Conservation (phyloP, 352 stramenopile genomes). For the Globisporangium recalcitrans region DNA sequence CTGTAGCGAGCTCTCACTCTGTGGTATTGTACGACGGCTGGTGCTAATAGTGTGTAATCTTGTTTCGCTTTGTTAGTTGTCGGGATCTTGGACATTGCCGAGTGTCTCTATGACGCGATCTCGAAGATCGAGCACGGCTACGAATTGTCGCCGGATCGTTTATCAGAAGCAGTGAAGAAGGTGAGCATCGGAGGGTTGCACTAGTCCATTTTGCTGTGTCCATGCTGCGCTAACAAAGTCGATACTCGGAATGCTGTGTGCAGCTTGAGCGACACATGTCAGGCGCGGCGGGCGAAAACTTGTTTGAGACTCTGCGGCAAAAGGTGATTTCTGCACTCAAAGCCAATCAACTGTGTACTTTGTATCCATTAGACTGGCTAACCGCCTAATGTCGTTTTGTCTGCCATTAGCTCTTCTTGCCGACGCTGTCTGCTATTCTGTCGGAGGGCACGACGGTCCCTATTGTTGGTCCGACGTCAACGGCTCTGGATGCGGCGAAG, state of each 20-base stretch:
- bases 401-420: slow-evolving; percentile 63
- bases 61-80: slow-evolving; percentile 61
- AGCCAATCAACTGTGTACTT: neutral
- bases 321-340: slow-evolving; percentile 36
- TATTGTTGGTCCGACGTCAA: slow-evolving; percentile 43
- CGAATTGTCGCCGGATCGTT: slow-evolving; percentile 57
- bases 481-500: slow-evolving; percentile 60
- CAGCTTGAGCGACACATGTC: slow-evolving; percentile 59
- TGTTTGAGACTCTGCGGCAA: slow-evolving; percentile 80
- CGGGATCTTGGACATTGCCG: slow-evolving; percentile 96
- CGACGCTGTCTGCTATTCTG: slow-evolving; percentile 76
- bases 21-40: too few relatives aligned
- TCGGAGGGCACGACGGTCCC: slow-evolving; percentile 53
- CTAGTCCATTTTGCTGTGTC: too few relatives aligned
- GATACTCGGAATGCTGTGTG: too few relatives aligned
- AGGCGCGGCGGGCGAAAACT: slow-evolving; percentile 43
- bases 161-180: slow-evolving; percentile 78
- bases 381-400: too few relatives aligned
- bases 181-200: too few relatives aligned
- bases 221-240: too few relatives aligned
- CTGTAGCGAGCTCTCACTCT: neutral
- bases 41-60: too few relatives aligned
- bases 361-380: too few relatives aligned
- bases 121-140: slow-evolving; percentile 92
- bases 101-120: slow-evolving; percentile 98